These are phyloP conservation scores for Bonia amplexicaulis DNA, from an alignment of 176 grass and related monocot genomes.

Conservation along the genomic window DNA sequence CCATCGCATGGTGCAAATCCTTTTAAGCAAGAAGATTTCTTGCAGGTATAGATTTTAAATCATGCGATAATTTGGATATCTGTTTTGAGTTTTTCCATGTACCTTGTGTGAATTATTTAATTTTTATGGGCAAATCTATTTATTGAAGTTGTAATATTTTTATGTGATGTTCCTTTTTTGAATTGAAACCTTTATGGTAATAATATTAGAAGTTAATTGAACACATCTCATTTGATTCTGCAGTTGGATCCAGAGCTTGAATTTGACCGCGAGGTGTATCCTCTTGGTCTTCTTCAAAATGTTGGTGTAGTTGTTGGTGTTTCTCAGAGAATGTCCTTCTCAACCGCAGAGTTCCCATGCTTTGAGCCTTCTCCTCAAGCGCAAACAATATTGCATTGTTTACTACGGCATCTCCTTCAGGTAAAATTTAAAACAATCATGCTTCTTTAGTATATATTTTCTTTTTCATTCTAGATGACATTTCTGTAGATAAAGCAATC, in stretches of 20 bases:
- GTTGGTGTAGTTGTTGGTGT: conserved; percentile 91
- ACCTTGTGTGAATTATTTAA: neutral
- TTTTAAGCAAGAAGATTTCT: conserved; percentile 95
- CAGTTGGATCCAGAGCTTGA: conserved; percentile 98
- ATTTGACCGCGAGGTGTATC: conserved; percentile 96
- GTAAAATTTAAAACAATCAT: conserved; percentile 23
- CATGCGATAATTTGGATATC: neutral
- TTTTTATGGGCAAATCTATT: neutral
- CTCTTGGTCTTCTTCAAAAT: conserved; percentile 96
- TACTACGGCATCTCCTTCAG: conserved; percentile 95
- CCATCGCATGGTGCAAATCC: conserved; percentile 77
- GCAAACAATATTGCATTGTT: conserved; percentile 98
- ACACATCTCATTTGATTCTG: conserved; percentile 41
- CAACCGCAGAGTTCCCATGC: conserved; percentile 90
- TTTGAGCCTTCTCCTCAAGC: conserved; percentile 97
- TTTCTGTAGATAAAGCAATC: neutral
- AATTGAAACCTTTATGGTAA: neutral
- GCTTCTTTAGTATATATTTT: conserved; percentile 9
- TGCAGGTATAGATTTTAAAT: conserved; percentile 64
- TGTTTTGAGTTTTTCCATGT: conserved; percentile 18
- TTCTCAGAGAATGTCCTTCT: conserved; percentile 94
- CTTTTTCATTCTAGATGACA: neutral
- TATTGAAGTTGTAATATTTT: neutral
- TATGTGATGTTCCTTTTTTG: neutral
- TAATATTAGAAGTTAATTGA: conserved; percentile 4